Base-by-base conservation (phyloP, 192 early-diverging fungal species). In the Geranomyces michiganensis region DNA sequence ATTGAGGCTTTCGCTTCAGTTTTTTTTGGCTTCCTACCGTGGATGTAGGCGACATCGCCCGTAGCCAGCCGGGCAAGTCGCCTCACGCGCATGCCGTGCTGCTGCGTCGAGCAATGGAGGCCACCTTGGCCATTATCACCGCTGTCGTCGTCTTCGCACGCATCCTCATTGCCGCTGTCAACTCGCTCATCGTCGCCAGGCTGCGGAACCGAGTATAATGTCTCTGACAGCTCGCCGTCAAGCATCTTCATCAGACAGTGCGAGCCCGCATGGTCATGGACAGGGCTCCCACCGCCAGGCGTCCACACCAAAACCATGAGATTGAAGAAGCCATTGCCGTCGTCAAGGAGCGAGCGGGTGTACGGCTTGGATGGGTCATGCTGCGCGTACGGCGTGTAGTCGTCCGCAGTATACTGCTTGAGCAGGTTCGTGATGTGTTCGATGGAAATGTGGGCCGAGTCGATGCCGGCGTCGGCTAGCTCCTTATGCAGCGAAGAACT, bases 241-340 rank as follows among this genome's bases (percentile, higher is more conserved):
- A 97, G 82, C 7, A 97, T 80, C 71, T 95, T 95, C 92, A 97
- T 93, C 72, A 95, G 81, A 74, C 95, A 97, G 75, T 97, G 95
- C 27, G 92, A 88, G 26, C 88, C 87, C 9, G 92, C 80, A 67
- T 97, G 95, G 79, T 95, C 93, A 73, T 97, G 95, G 70, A 97
- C 93, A 17, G 95, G 89, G 67, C 63, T 78, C 79, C 83, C 86
- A 84, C 86, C 84, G 36, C 84, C 88, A 36, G 87, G 84, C 24
- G 86, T 88, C 95, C 95, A 97, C 31, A 90, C 90, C 9, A 97
- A 76, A 43, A 97, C 86, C 76, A 97, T 92, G 43, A 97, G 86
- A 63, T 97, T 97, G 83, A 93, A 97, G 70, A 90, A 88, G 67
- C 93, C 94, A 72, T 94, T 94, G 45, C 94, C 94, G 61, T 92